Percentiles rank a stretch among this genome's conserved stretches.
These are phyloP conservation scores for Trichophyton benhamiae DNA, from an alignment of 2,329 filamentous ascomycete genomes.

Conservation along the genomic window DNA sequence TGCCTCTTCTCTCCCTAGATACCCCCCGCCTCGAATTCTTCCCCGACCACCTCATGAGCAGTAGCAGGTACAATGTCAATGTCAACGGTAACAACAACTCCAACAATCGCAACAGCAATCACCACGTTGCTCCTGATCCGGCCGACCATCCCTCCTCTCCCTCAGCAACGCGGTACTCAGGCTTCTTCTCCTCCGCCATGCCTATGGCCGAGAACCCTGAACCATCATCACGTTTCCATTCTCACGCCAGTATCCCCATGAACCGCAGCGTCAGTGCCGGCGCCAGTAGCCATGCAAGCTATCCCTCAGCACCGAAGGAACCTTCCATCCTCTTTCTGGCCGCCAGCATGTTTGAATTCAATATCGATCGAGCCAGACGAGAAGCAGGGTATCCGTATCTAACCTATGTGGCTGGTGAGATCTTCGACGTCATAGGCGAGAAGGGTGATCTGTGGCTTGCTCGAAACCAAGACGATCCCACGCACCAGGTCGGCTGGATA, in stretches of 20 bases:
- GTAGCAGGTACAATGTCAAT: slow-evolving; percentile 7
- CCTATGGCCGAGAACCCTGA: slow-evolving; percentile 57
- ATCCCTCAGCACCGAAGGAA: slow-evolving; percentile 35
- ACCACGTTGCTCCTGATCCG: slow-evolving; percentile 15
- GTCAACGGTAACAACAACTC: slow-evolving; percentile 7
- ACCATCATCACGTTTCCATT: not conserved
- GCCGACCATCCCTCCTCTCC: slow-evolving; percentile 24
- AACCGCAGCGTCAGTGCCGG: not conserved
- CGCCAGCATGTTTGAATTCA: slow-evolving; percentile 91
- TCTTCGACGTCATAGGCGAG: slow-evolving; percentile 85
- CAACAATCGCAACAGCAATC: slow-evolving; percentile 6
- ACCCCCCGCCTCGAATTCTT: slow-evolving; percentile 34
- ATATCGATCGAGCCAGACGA: slow-evolving; percentile 80
- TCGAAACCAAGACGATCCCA: slow-evolving; percentile 85
- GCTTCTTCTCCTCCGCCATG: slow-evolving; percentile 76
- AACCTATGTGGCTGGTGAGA: slow-evolving; percentile 89
- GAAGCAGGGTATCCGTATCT: slow-evolving; percentile 94
- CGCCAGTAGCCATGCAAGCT: slow-evolving; percentile 2
- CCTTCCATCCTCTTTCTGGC: slow-evolving; percentile 65
- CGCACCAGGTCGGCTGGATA: slow-evolving; percentile 79
- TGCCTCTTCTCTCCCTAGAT: slow-evolving; percentile 35
- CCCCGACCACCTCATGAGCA: slow-evolving; percentile 18
- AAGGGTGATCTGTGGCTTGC: slow-evolving; percentile 97
- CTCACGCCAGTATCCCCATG: slow-evolving; percentile 14
- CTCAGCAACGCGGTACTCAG: slow-evolving; percentile 50